phyloP scores from a whole-genome alignment of 2,329 filamentous ascomycete species.

The Aurifilum marmelostoma region DNA sequence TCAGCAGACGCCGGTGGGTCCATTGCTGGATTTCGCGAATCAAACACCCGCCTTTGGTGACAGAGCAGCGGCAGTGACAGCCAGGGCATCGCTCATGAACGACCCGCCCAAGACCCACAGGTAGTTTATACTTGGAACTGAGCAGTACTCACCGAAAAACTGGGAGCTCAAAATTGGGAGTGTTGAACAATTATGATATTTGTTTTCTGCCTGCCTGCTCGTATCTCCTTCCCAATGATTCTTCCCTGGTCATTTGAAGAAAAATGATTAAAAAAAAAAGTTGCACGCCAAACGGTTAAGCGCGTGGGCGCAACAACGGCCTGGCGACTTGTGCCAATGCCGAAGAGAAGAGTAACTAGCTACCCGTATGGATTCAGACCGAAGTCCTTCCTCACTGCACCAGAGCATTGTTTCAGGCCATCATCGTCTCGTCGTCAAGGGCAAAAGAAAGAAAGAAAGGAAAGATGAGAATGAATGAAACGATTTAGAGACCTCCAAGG shows the following conservation, averaged over 20 bases:
- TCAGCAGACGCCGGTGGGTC: too few species aligned
- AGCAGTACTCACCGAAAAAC: too few species aligned
- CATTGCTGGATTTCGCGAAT: too few species aligned
- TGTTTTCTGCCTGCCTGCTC: not conserved
- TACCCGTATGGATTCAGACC: not conserved
- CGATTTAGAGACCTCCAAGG: not conserved
- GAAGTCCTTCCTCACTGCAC: not conserved
- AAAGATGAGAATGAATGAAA: not conserved
- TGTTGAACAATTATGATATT: conserved; percentile 5
- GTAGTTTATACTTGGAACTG: too few species aligned
- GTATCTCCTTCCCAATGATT: not conserved
- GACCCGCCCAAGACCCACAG: too few species aligned
- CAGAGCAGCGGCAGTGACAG: too few species aligned
- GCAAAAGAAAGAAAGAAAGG: too few species aligned
- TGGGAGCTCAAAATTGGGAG: not conserved
- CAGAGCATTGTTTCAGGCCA: not conserved
- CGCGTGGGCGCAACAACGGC: conserved; percentile 9
- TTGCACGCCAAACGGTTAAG: conserved; percentile 7
- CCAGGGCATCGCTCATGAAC: too few species aligned
- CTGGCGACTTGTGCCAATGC: conserved; percentile 7
- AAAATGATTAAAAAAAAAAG: not conserved
- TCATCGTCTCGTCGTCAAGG: not conserved
- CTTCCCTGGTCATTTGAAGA: not conserved
- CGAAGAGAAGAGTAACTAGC: not conserved
- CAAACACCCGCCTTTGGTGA: too few species aligned